Evolutionary conservation across 1,284 basidiomycete species (phyloP).

Genomic region (Grifola frondosa): DNA sequence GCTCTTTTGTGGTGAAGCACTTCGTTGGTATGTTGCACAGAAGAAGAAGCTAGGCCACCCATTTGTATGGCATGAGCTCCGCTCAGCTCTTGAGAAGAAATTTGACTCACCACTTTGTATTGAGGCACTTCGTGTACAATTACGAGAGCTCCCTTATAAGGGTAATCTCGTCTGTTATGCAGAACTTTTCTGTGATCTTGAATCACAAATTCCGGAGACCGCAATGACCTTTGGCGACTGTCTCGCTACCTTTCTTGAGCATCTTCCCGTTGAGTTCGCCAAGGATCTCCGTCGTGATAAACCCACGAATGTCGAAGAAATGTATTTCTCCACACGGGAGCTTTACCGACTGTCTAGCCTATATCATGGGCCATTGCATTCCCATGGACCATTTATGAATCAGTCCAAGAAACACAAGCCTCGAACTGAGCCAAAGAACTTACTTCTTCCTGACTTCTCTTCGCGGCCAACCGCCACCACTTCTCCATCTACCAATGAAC

Average conservation of each 20-base stretch:
- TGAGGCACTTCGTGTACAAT: slow-evolving; percentile 3
- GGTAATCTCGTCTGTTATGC: slow-evolving; percentile 4
- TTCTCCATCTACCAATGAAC: no score
- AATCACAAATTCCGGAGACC: slow-evolving; percentile 3
- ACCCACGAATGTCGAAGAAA: slow-evolving; percentile 2
- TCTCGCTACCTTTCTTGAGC: slow-evolving; percentile 1
- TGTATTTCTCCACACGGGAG: slow-evolving; percentile 2
- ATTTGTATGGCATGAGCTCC: slow-evolving; percentile 1
- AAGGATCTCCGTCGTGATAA: slow-evolving; percentile 3
- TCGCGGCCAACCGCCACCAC: no score
- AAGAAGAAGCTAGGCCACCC: background rate
- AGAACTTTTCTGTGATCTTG: slow-evolving; percentile 1
- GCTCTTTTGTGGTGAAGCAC: slow-evolving; percentile 3
- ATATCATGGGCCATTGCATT: no score
- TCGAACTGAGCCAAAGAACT: no score
- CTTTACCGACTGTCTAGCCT: background rate
- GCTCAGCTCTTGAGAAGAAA: background rate
- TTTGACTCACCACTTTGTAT: slow-evolving; percentile 3
- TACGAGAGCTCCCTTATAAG: slow-evolving; percentile 3
- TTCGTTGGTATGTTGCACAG: slow-evolving; percentile 6
- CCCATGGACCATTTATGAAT: no score
- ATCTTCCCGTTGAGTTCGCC: slow-evolving; percentile 1
- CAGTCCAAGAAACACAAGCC: no score
- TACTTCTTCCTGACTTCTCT: no score
- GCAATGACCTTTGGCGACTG: slow-evolving; percentile 4